Conservation (phyloP, 139 green algal genomes). For the Coelastrella sp. region DNA sequence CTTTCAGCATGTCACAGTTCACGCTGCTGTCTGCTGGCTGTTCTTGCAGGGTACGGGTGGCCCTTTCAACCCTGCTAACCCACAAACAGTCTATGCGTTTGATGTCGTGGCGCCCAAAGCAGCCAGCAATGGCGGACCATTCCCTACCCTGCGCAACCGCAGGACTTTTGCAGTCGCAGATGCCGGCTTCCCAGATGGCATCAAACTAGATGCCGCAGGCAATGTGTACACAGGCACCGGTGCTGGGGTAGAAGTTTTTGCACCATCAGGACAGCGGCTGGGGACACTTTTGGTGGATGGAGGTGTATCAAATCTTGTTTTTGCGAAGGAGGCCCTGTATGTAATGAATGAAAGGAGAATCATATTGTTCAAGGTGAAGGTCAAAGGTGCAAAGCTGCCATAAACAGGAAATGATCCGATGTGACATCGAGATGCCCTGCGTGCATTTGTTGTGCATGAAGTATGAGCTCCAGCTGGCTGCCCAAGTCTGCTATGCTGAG, state of each 20-base stretch:
- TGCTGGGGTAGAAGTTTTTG: slow-evolving; percentile 41
- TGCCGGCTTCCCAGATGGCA: slow-evolving; percentile 33
- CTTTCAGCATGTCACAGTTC: neutral
- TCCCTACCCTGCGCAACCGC: slow-evolving; percentile 38
- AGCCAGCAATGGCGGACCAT: neutral
- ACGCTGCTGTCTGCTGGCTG: neutral
- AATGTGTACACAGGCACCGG: slow-evolving; percentile 48
- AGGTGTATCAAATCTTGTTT: slow-evolving; percentile 44
- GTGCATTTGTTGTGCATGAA: too few species aligned
- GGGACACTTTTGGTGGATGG: slow-evolving; percentile 31
- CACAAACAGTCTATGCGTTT: slow-evolving; percentile 46
- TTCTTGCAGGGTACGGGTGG: slow-evolving; percentile 4
- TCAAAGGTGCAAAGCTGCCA: slow-evolving; percentile 34
- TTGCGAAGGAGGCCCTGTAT: slow-evolving; percentile 27
- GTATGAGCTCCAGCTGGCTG: too few species aligned
- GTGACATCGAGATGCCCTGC: too few species aligned
- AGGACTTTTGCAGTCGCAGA: slow-evolving; percentile 42
- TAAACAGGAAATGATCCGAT: neutral
- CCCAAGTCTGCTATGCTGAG: too few species aligned
- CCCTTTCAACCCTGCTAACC: slow-evolving; percentile 29
- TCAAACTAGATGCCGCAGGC: slow-evolving; percentile 38
- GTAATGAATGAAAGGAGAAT: slow-evolving; percentile 33
- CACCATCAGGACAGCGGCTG: slow-evolving; percentile 16
- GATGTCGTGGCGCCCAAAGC: slow-evolving; percentile 1
- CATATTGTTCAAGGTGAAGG: slow-evolving; percentile 24